phyloP scores from a whole-genome alignment of 331 rosid genomes.

The Malus hybrid region DNA sequence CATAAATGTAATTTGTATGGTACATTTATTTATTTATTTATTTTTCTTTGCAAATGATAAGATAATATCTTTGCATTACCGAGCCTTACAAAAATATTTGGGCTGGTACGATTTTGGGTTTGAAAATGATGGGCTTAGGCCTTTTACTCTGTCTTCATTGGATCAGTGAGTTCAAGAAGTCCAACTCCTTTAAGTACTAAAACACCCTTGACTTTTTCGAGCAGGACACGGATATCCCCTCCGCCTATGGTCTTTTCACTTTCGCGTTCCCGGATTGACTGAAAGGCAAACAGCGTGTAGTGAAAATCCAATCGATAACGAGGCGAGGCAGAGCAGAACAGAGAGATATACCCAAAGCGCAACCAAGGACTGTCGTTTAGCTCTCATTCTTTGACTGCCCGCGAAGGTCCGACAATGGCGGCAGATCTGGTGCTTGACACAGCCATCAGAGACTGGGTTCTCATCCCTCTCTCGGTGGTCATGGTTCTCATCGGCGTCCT shows the following conservation, averaged over 20 bases:
- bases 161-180: too few relatives aligned
- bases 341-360: not conserved
- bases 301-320: not conserved
- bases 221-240: not conserved
- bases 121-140: too few relatives aligned
- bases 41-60: too few relatives aligned
- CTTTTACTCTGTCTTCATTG: too few relatives aligned
- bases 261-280: not conserved
- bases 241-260: not conserved
- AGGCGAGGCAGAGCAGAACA: not conserved
- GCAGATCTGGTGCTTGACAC: slow-evolving; percentile 68
- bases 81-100: too few relatives aligned
- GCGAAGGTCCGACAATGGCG: slow-evolving; percentile 50
- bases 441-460: slow-evolving; percentile 42
- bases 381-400: not conserved
- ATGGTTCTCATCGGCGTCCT: slow-evolving; percentile 98
- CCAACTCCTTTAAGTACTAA: not conserved
- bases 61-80: too few relatives aligned
- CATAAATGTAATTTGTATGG: too few relatives aligned
- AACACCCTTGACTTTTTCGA: not conserved
- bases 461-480: slow-evolving; percentile 94
- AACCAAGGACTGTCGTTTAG: not conserved
- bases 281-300: not conserved
- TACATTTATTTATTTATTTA: too few relatives aligned
- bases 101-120: too few relatives aligned